Evolutionary conservation across 495 filamentous ascomycete genomes (phyloP).

Genomic region (Rusavskia elegans): DNA sequence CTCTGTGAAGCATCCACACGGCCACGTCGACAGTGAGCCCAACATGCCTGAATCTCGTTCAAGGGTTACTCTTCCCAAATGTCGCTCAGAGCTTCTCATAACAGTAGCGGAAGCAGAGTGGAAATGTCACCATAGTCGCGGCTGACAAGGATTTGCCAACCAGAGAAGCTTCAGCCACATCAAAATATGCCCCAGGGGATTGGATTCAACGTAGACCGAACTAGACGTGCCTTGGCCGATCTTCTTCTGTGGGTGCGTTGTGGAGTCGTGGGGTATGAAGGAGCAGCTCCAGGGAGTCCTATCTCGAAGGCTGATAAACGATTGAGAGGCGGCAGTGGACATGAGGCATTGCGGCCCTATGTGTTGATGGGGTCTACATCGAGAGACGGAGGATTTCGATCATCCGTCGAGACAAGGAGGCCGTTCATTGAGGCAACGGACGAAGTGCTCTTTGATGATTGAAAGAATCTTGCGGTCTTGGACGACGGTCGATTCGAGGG

Average conservation of each 20-base stretch:
- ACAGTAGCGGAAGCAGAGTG: too few species aligned
- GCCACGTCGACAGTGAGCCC: too few species aligned
- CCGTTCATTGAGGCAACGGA: conserved; percentile 28
- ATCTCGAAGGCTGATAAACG: conserved; percentile 41
- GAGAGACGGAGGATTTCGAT: background rate
- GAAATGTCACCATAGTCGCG: too few species aligned
- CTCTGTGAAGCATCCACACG: too few species aligned
- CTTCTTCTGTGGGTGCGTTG: background rate
- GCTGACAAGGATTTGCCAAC: too few species aligned
- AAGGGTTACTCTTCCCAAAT: too few species aligned
- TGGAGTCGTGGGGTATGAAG: conserved; percentile 19
- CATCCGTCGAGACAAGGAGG: background rate
- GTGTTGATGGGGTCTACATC: background rate
- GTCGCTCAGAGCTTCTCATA: too few species aligned
- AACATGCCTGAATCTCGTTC: too few species aligned
- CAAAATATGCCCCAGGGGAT: too few species aligned
- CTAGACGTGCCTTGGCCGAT: too few species aligned
- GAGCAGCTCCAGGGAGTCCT: conserved; percentile 28
- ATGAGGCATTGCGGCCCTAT: conserved; percentile 27
- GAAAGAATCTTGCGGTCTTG: conserved; percentile 18
- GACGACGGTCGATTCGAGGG: conserved; percentile 38
- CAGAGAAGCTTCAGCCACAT: too few species aligned
- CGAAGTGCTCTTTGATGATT: conserved; percentile 45
- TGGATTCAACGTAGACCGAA: too few species aligned
- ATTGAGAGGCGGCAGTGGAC: conserved; percentile 38